Evolutionary conservation across 768 basidiomycete species (phyloP).

Genomic region (Boletellus sp.): DNA sequence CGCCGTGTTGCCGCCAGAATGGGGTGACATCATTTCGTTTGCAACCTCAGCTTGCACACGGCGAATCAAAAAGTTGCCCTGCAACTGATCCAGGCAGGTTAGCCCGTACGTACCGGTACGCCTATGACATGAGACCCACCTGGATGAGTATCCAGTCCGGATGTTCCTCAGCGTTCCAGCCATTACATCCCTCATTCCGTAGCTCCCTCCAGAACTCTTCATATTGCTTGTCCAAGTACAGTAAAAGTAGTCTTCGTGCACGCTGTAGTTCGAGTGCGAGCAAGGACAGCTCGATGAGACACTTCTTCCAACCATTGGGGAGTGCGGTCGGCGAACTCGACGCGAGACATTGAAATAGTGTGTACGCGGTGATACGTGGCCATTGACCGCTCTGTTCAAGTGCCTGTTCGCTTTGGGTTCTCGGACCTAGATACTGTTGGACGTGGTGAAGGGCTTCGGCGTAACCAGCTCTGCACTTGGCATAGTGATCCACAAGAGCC

Average conservation of each 20-base stretch:
- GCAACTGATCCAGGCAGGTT: constrained; percentile 34
- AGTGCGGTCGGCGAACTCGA: constrained; percentile 13
- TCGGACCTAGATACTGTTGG: constrained; percentile 7
- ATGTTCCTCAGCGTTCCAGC: background rate
- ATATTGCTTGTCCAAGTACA: background rate
- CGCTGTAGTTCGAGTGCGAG: constrained; percentile 29
- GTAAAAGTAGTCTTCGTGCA: background rate
- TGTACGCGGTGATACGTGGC: constrained; percentile 31
- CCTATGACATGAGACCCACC: background rate
- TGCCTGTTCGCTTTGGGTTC: constrained; percentile 9
- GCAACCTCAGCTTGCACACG: constrained; percentile 42
- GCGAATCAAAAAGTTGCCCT: constrained; percentile 42
- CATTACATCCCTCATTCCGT: background rate
- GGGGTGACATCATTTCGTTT: constrained; percentile 42
- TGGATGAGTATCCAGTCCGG: constrained; percentile 2
- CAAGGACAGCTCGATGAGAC: constrained; percentile 27
- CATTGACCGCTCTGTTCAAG: constrained; percentile 25
- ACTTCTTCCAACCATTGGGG: constrained; percentile 24
- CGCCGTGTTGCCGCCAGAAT: constrained; percentile 31
- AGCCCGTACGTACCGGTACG: background rate
- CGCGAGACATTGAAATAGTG: constrained; percentile 29
- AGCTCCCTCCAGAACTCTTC: background rate
- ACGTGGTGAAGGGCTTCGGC: background rate
- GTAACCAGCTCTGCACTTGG: background rate
- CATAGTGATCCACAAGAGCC: constrained; percentile 1